Evolutionary conservation across 108 stramenopile species (phyloP).

Genomic region (Nitzschia sp.): DNA sequence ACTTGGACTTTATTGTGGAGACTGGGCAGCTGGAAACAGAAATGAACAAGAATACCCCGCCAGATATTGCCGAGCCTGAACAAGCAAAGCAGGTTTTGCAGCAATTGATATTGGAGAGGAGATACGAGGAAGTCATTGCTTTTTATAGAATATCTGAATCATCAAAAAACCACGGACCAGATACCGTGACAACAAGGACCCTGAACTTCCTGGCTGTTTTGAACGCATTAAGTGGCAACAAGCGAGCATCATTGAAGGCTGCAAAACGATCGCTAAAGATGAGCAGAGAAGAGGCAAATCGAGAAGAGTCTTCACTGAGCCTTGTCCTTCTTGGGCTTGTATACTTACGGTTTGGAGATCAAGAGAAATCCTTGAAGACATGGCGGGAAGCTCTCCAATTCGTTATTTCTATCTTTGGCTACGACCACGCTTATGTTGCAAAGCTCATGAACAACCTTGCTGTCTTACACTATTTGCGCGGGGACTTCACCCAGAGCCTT

Average conservation of each 20-base stretch:
- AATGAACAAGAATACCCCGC: neutral
- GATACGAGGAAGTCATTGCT: neutral
- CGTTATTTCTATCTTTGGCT: constrained; percentile 11
- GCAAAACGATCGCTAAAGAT: neutral
- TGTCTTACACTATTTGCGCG: constrained; percentile 9
- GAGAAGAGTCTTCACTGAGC: neutral
- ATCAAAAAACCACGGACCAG: neutral
- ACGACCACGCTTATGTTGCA: constrained; percentile 31
- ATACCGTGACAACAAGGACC: neutral
- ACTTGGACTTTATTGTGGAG: constrained; percentile 1
- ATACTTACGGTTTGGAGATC: constrained; percentile 4
- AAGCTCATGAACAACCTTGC: constrained; percentile 26
- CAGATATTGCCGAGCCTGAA: neutral
- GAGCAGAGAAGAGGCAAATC: neutral
- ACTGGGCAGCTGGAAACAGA: neutral
- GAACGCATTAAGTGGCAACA: neutral
- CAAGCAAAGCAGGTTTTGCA: too few species aligned
- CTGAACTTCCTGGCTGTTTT: neutral
- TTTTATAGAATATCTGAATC: neutral
- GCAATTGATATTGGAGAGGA: neutral
- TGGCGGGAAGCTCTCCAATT: constrained; percentile 29
- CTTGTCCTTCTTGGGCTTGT: constrained; percentile 22
- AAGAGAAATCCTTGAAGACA: constrained; percentile 9
- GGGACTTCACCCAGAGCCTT: constrained; percentile 5
- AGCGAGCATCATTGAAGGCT: neutral